phyloP scores from a whole-genome alignment of 768 basidiomycete genomes.

The Russula virescens region DNA sequence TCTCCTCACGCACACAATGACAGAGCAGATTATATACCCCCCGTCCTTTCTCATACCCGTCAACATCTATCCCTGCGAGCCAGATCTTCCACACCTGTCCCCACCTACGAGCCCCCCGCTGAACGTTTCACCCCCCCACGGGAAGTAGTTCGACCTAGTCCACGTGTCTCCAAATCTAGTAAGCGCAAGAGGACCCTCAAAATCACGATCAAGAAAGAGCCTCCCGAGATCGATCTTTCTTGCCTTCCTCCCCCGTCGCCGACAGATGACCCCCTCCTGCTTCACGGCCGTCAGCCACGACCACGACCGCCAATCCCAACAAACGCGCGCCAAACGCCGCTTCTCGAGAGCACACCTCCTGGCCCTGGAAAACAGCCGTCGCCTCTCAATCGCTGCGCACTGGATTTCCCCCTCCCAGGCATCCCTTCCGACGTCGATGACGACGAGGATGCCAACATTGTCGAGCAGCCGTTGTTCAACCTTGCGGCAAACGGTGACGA shows the following conservation, averaged over 20 bases:
- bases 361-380: slow-evolving; percentile 4
- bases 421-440: slow-evolving; percentile 22
- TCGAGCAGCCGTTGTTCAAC: slow-evolving; percentile 25
- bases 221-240: slow-evolving; percentile 55
- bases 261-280: slow-evolving; percentile 66
- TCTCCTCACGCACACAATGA: slow-evolving; percentile 47
- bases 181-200: slow-evolving; percentile 34
- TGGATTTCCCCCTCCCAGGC: slow-evolving; percentile 19
- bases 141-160: slow-evolving; percentile 44
- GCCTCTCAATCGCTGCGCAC: slow-evolving; percentile 18
- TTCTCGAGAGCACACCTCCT: slow-evolving; percentile 32
- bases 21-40: slow-evolving; percentile 44
- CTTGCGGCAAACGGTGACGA: slow-evolving; percentile 18
- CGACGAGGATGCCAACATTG: slow-evolving; percentile 22
- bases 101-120: slow-evolving; percentile 57
- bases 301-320: slow-evolving; percentile 29
- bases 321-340: slow-evolving; percentile 35
- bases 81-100: slow-evolving; percentile 48
- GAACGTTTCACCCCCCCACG: slow-evolving; percentile 71
- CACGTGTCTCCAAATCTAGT: slow-evolving; percentile 34
- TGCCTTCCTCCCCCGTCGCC: slow-evolving; percentile 64
- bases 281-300: slow-evolving; percentile 40
- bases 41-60: slow-evolving; percentile 28
- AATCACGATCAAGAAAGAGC: slow-evolving; percentile 51
- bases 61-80: slow-evolving; percentile 28